Base-by-base conservation (phyloP, 768 basidiomycete genomes). In the Leccinum barrowsii region DNA sequence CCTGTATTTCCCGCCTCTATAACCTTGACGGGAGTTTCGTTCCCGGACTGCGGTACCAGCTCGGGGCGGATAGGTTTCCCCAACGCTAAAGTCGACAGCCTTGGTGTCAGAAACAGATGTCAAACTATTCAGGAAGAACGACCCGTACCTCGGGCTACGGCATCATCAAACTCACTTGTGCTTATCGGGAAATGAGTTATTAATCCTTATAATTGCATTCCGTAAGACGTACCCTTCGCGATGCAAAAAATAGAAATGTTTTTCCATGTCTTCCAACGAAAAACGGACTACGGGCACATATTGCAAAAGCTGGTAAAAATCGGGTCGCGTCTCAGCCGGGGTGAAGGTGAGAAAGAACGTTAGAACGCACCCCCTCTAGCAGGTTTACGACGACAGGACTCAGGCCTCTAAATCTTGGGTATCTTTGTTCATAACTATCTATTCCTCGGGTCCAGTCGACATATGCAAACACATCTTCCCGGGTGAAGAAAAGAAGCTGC, bases 401-500 rank as follows among this genome's bases (percentile, higher is more conserved):
- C 17, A 78, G 54, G 2, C 51, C 60, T 3, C 62, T 58, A 28
- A 68, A 71, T 3, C 57, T 58, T 3, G 70, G 28, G 44, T 76
- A 76, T 4, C 54, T 63, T 34, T 35, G 35, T 13, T 63, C 65
- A 5, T n/a, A 13, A 42, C 53, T 22, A 26, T 11, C 24, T 44
- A 56, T 8, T 7, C 49, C 50, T 30, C 50, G 55, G 50, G 57
- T 58, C 65, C 65, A 68, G 46, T 61, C 32, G 40, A 72, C 62
- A 21, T 63, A 69, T 54, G 60, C 62, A 22, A 67, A 34, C 19
- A 73, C 37, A 12, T 62, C 70, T 3, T 65, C 59, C 56, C 63
- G 59, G 1, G 61, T 58, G 4, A 64, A 48, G 59, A 78, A 78
- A 19, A 77, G 69, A 34, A 64, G 10, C 77, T 79, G 57, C 5